These are phyloP conservation scores for Penicillium taxi DNA, from an alignment of 495 filamentous ascomycete species.

Conservation along the genomic window DNA sequence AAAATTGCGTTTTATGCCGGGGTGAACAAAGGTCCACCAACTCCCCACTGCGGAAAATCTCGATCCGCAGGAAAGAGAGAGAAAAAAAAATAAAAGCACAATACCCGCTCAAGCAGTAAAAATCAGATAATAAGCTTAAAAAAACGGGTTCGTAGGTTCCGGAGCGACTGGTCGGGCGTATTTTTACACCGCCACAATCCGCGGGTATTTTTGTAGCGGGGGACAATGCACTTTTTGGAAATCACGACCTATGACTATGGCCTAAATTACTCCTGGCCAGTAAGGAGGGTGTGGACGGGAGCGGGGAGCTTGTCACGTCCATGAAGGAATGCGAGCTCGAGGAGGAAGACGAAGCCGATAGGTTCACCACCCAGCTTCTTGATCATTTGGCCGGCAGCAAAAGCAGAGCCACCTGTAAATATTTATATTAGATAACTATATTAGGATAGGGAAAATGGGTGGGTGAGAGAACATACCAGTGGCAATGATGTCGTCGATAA, in stretches of 20 bases:
- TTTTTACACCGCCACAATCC: constrained; percentile 6
- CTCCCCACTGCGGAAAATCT: constrained; percentile 3
- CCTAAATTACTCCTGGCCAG: constrained; percentile 41
- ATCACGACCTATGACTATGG: not conserved
- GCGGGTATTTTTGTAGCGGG: constrained; percentile 3
- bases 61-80: not conserved
- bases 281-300: constrained; percentile 76
- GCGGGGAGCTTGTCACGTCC: constrained; percentile 82
- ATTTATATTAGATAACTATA: constrained; percentile 1
- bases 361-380: constrained; percentile 75
- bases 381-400: constrained; percentile 78
- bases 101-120: not conserved
- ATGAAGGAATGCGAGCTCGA: constrained; percentile 92
- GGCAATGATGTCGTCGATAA: constrained; percentile 97
- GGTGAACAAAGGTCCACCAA: constrained; percentile 14
- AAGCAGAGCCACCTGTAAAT: constrained; percentile 76
- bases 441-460: not conserved
- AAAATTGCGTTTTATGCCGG: not conserved
- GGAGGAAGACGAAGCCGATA: constrained; percentile 85
- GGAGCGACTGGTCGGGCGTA: too few species aligned
- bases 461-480: constrained; percentile 58
- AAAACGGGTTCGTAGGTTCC: too few species aligned
- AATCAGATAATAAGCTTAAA: too few species aligned
- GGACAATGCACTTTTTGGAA: constrained; percentile 11
- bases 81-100: not conserved